phyloP scores from a whole-genome alignment of 257 asterid species.

The Euphrasia confusa region DNA sequence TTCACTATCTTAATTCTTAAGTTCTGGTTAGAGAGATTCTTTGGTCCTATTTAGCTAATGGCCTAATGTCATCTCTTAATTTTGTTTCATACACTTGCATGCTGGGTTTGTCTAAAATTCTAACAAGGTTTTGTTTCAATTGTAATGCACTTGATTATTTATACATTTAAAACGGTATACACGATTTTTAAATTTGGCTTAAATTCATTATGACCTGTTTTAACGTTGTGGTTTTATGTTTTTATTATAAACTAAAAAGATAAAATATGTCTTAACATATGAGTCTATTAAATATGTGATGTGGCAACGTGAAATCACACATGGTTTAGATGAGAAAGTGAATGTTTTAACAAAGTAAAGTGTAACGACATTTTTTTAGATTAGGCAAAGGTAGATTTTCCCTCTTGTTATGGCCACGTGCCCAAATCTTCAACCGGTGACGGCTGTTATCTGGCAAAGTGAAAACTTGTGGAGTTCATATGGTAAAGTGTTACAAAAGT shows the following conservation, averaged over 20 bases:
- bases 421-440: not conserved
- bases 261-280: no score
- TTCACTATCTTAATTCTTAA: conserved; percentile 3
- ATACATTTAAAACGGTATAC: not conserved
- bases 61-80: not conserved
- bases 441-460: no score
- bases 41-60: conserved; percentile 8
- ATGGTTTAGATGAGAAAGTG: not conserved
- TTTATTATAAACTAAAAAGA: no score
- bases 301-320: no score
- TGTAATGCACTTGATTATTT: not conserved
- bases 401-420: not conserved
- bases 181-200: not conserved
- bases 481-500: no score
- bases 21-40: conserved; percentile 8
- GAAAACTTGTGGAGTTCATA: no score
- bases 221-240: no score
- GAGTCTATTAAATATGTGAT: no score
- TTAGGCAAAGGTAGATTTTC: not conserved
- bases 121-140: not conserved
- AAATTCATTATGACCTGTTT: not conserved
- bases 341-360: not conserved
- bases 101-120: no score
- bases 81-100: not conserved
- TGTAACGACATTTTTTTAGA: not conserved